Base-by-base conservation (phyloP, 805 yeast species). In the Ogataea thermomethanolica region DNA sequence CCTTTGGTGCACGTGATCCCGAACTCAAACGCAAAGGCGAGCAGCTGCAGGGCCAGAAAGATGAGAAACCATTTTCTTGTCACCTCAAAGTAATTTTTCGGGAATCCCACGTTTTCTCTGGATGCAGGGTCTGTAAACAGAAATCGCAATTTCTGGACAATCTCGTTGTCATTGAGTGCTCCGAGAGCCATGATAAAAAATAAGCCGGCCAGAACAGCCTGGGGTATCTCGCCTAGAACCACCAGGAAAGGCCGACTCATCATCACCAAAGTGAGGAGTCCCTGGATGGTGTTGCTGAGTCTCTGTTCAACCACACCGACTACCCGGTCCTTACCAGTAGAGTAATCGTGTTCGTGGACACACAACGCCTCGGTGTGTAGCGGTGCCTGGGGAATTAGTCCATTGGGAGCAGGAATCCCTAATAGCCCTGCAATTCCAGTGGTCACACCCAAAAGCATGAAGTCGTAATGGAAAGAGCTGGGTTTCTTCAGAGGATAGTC, bases 351-450 rank as follows among this genome's bases (percentile, higher is more conserved):
- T 37, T 73, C 71, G 47, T 71, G 71, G 10, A 84, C 79, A 29
- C 87, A 74, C 23, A 91, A 63, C 0, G 96, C 78, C 29, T 74
- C 76, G 0, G 98, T 89, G 53, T 91, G 99, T 25, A 93, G 58
- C 2, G 98, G 98, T 0, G 99, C 98, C 61, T 91, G 99, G 1
- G 99, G 99, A 31, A 91, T 91, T 24, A 91, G 69, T 0, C 99
- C 99, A 62, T 93, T 93, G 0, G 98, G 98, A 2, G 97, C 89
- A 0, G 98, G 99, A 2, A 93, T 71, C 0, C 98, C 99, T 8
- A 91, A 56, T 1, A 91, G 62, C 0, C 98, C 98, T 3, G 95
- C 71, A 1, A 91, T 61, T 0, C 95, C 95, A 0, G 98, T 93
- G 5, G 90, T 83, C 7, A 87, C 57, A 0, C 98, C 98, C 25